phyloP scores from a whole-genome alignment of 768 basidiomycete species.

The Kwoniella sp. region DNA sequence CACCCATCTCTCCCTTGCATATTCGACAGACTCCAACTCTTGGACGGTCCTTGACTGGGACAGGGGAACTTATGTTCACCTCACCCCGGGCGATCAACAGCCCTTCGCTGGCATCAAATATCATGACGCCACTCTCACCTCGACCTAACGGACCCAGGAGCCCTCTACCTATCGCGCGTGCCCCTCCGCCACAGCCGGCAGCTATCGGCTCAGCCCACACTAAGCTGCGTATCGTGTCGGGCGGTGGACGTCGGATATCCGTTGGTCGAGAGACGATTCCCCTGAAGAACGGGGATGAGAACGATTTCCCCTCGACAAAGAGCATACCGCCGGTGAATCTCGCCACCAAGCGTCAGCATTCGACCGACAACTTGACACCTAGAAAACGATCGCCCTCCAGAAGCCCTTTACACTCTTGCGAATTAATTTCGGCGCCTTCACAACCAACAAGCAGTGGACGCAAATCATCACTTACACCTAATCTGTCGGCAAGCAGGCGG shows the following conservation, averaged over 20 bases:
- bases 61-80: slow-evolving; percentile 7
- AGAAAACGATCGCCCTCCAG: slow-evolving; percentile 47
- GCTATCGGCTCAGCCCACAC: slow-evolving; percentile 36
- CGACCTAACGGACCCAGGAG: slow-evolving; percentile 28
- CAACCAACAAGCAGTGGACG: background rate
- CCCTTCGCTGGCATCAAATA: slow-evolving; percentile 1
- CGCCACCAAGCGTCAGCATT: slow-evolving; percentile 46
- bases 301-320: slow-evolving; percentile 10
- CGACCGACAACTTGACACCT: slow-evolving; percentile 48
- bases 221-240: slow-evolving; percentile 43
- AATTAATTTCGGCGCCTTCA: slow-evolving; percentile 8
- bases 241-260: slow-evolving; percentile 44
- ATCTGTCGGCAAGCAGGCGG: slow-evolving; percentile 2
- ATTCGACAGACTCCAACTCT: background rate
- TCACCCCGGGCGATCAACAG: slow-evolving; percentile 17
- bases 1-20: background rate
- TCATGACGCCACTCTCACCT: slow-evolving; percentile 23
- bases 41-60: background rate
- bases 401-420: slow-evolving; percentile 29
- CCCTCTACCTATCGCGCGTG: slow-evolving; percentile 13
- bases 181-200: background rate
- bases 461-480: background rate
- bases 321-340: slow-evolving; percentile 15
- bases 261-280: slow-evolving; percentile 47
- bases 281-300: slow-evolving; percentile 29